Percentiles rank a stretch among this genome's conserved stretches.
These are phyloP conservation scores for Agapanthus africanus DNA, from an alignment of 106 monocot species.

Conservation along the genomic window DNA sequence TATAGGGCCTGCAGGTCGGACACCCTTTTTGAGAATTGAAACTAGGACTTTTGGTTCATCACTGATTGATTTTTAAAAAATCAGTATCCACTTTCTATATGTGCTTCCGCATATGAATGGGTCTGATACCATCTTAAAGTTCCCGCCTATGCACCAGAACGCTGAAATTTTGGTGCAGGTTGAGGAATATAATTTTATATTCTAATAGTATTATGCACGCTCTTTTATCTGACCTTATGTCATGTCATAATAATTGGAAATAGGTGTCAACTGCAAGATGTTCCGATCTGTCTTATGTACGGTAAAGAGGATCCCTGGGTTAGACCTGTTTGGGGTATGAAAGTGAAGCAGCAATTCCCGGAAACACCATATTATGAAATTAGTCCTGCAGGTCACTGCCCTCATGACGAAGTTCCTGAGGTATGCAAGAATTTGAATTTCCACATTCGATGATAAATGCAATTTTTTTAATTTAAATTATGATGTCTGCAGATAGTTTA, in stretches of 20 bases:
- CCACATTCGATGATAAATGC: not conserved
- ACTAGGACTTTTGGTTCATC: too few relatives aligned
- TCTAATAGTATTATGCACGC: too few relatives aligned
- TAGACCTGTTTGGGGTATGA: constrained; percentile 71
- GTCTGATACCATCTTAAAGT: too few relatives aligned
- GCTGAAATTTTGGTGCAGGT: too few relatives aligned
- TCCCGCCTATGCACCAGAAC: too few relatives aligned
- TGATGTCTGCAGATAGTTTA: not conserved
- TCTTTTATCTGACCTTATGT: not conserved
- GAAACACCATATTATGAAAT: constrained; percentile 88
- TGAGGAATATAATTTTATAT: too few relatives aligned
- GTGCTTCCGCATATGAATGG: too few relatives aligned
- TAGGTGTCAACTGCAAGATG: constrained; percentile 59
- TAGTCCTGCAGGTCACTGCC: constrained; percentile 94
- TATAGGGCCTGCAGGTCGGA: too few relatives aligned
- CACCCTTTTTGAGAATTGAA: too few relatives aligned
- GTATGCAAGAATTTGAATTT: constrained; percentile 22
- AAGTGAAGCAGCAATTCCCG: constrained; percentile 67
- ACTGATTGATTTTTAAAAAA: too few relatives aligned
- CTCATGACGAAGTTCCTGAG: constrained; percentile 98
- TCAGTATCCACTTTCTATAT: too few relatives aligned
- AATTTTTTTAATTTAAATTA: not conserved
- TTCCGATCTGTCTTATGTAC: constrained; percentile 92
- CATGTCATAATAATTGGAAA: not conserved
- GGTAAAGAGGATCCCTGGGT: constrained; percentile 99